Base-by-base conservation (phyloP, 192 early-diverging fungal genomes). In the Backusella psychrophila region DNA sequence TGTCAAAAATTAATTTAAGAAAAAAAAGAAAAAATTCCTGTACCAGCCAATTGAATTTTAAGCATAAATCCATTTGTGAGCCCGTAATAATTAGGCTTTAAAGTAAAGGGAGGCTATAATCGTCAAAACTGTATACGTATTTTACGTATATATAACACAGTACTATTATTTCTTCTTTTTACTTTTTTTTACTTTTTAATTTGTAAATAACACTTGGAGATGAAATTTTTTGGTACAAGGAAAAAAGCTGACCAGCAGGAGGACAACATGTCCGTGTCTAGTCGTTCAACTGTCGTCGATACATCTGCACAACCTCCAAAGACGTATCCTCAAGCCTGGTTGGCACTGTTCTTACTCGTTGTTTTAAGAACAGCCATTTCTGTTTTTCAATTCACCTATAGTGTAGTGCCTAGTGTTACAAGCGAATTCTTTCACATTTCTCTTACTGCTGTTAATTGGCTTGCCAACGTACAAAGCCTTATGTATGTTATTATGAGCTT, bases 261-360 rank as follows among this genome's bases (percentile, higher is more conserved):
- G 11, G 56, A 63, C 56, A 29, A 63, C 26, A 23, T 63, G 11
- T 49, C 70, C 39, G 23, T 44, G 41, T 71, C 70, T 1, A 26
- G 29, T 19, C 39, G 70, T 29, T 31, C 70, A 31, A 71, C 70
- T 15, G 44, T 71, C 23, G 70, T 71, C n/a, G 70, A 71, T 33
- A 7, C 3, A 46, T 71, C 26, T 31, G 23, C 42, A 1, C 42
- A 42, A 46, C 41, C 70, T 15, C 42, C 49, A 33, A 75, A 26
- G 33, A 82, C 81, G 4, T 82, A 82, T 23, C 81, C 81, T 31
- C 74, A 78, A 46, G 81, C 81, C 46, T 82, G 81, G 81, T 19
- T 82, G 42, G 70, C 71, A 21, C 68, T 82, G 12, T 72, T 78
- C 19, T 34, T 82, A 7, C 69, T 82, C 7, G 74, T 82, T 15